Percentiles rank a stretch among this genome's conserved stretches.
phyloP scores from a whole-genome alignment of 2,329 filamentous ascomycete species.

The Graphium sp. region DNA sequence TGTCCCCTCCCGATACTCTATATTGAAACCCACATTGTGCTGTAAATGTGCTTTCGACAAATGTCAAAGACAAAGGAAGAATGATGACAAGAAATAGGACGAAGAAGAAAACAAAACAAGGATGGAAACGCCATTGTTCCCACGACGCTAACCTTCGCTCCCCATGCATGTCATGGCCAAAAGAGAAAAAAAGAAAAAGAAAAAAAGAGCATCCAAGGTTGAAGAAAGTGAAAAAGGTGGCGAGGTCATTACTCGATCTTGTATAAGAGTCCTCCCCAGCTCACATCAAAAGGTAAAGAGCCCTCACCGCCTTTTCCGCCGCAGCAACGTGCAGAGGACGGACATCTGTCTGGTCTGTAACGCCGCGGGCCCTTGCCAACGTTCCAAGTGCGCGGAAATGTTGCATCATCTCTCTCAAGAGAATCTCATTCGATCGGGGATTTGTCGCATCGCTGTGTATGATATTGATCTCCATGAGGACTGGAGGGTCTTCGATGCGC shows the following conservation, averaged over 20 bases:
- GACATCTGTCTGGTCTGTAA: slow-evolving; percentile 43
- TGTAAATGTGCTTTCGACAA: no score
- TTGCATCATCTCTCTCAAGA: slow-evolving; percentile 53
- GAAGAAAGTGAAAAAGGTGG: background rate
- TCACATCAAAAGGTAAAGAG: slow-evolving; percentile 48
- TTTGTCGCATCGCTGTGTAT: slow-evolving; percentile 34
- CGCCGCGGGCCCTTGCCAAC: slow-evolving; percentile 48
- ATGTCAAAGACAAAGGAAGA: no score
- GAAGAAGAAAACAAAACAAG: no score
- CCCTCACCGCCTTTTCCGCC: slow-evolving; percentile 50
- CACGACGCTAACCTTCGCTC: no score
- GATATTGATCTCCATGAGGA: slow-evolving; percentile 47
- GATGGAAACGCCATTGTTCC: no score
- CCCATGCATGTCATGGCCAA: no score
- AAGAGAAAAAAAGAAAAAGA: slow-evolving; percentile 13
- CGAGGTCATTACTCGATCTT: slow-evolving; percentile 1
- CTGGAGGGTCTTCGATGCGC: slow-evolving; percentile 37
- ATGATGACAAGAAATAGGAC: no score
- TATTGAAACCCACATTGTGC: no score
- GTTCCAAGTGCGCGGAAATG: slow-evolving; percentile 54
- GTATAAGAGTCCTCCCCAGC: no score
- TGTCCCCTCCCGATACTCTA: no score
- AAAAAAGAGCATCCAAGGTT: background rate
- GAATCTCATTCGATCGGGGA: slow-evolving; percentile 39
- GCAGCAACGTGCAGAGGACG: slow-evolving; percentile 65